A percentile compares a stretch with the other conserved stretches of the same genome.
phyloP scores from a whole-genome alignment of 2,329 filamentous ascomycete species.

The Epichloe scottii region DNA sequence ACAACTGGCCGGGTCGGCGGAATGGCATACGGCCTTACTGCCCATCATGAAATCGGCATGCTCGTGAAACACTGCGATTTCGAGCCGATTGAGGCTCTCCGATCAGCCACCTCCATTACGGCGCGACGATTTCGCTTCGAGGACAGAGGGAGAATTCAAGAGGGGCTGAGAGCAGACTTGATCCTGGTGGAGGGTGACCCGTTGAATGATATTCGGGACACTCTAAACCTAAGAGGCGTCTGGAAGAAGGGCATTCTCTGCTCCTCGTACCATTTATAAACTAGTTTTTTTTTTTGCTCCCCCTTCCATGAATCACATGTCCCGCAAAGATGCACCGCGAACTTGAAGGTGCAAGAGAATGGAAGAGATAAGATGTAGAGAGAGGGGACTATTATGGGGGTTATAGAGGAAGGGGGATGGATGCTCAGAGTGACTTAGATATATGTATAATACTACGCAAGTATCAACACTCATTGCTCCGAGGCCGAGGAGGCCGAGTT shows the following conservation, averaged over 20 bases:
- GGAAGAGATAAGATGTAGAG: no score
- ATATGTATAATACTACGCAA: no score
- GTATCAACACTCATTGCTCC: no score
- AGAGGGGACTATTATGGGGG: no score
- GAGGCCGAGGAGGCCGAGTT: no score
- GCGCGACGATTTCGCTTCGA: slow-evolving; percentile 7
- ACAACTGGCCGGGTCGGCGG: slow-evolving; percentile 6
- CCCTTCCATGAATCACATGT: no score
- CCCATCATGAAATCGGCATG: slow-evolving; percentile 9
- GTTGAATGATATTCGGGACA: slow-evolving; percentile 1
- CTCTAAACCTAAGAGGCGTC: slow-evolving; percentile 6
- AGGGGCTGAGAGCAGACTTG: slow-evolving; percentile 8
- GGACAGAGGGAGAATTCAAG: slow-evolving; percentile 7
- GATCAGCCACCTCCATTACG: slow-evolving; percentile 7
- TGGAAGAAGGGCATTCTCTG: slow-evolving; percentile 9
- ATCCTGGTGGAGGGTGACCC: slow-evolving; percentile 9
- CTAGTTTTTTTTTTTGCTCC: background rate
- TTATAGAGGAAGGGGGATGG: no score
- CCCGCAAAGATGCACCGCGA: no score
- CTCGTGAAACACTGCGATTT: slow-evolving; percentile 9
- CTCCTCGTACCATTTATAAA: slow-evolving; percentile 1
- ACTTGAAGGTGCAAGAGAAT: no score
- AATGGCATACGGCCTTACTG: slow-evolving; percentile 7
- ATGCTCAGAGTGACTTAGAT: no score
- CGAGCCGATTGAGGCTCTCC: slow-evolving; percentile 8